Base-by-base conservation (phyloP, 805 yeast species). In the Metschnikowia santaceciliae region DNA sequence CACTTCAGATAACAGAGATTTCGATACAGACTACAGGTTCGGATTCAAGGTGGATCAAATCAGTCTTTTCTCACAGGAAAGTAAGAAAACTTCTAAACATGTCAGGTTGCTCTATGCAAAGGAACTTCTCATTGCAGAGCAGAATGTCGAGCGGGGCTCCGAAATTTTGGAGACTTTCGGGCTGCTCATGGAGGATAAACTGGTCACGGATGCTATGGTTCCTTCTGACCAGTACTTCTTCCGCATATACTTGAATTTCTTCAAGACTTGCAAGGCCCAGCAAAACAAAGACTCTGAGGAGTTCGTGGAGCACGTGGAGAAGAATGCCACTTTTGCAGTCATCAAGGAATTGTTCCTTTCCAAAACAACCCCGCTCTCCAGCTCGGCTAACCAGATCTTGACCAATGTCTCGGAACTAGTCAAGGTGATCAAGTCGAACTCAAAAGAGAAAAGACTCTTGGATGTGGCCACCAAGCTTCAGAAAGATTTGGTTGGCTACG, bases 1-100 rank as follows among this genome's bases (percentile, higher is more conserved):
- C 14, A 49, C 70, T 7, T 60, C 57, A 20, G 92, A 88, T 61
- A 84, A 84, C 56, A 74, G 92, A 49, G 94, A 88, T 59, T 65
- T 70, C 49, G 68, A 64, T 5, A 76, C 80, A 10, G 69, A 83
- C 45, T 82, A 83, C 80, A 77, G 79, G 48, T 67, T 77, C 58
- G 82, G 79, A 13, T 62, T 68, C 33, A 69, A 68, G 40, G 68
- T 68, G 37, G 61, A 54, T n/a, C 50, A 34, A 10, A 44, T 58
- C 2, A 47, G 50, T 1, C 43, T 57, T 2, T 61, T 67, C 14
- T 55, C 56, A 1, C 52, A 50, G 11, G 58, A 51, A 49, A 4
- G 54, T 54, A 32, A 55, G 58, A 51, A 48, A 40, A 35, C 49
- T n/a, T 49, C 54, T 2, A 55, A 55, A 13, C 72, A 73, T 61